Evolutionary conservation across 2,329 filamentous ascomycete genomes (phyloP).

Genomic region (Penicillium expansum): DNA sequence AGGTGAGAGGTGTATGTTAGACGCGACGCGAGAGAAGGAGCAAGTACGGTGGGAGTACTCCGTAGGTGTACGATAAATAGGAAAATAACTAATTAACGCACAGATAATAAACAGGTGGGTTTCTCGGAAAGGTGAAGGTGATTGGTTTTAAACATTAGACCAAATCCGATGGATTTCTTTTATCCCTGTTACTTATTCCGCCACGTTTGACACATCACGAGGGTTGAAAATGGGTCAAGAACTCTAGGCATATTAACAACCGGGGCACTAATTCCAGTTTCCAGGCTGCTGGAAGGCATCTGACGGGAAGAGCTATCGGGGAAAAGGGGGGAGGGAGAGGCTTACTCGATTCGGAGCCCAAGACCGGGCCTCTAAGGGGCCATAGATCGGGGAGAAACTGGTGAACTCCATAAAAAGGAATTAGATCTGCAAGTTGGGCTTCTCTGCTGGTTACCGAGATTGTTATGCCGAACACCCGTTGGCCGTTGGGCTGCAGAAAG

Average conservation of each 20-base stretch:
- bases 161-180: constrained; percentile 2
- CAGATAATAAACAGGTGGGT: constrained; percentile 4
- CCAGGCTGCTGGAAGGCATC: constrained; percentile 13
- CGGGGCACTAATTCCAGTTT: constrained; percentile 12
- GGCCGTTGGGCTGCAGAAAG: constrained; percentile 14
- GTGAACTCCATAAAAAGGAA: constrained; percentile 20
- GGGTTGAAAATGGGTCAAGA: constrained; percentile 14
- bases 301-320: constrained; percentile 13
- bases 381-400: constrained; percentile 14
- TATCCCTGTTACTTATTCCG: constrained; percentile 24
- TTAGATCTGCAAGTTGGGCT: constrained; percentile 10
- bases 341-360: not conserved
- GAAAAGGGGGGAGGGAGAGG: constrained; percentile 12
- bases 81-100: constrained; percentile 1
- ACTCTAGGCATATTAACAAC: constrained; percentile 16
- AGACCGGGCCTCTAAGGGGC: not conserved
- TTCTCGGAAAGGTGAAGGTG: constrained; percentile 12
- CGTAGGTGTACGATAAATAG: not conserved
- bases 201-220: constrained; percentile 35
- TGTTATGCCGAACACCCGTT: constrained; percentile 18
- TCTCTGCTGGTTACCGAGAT: constrained; percentile 8
- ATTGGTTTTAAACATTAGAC: constrained; percentile 14
- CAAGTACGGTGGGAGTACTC: not conserved
- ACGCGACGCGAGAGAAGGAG: not conserved
- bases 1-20: not conserved